These are phyloP conservation scores for Viola pubescens DNA, from an alignment of 441 rosid genomes.

Conservation along the genomic window DNA sequence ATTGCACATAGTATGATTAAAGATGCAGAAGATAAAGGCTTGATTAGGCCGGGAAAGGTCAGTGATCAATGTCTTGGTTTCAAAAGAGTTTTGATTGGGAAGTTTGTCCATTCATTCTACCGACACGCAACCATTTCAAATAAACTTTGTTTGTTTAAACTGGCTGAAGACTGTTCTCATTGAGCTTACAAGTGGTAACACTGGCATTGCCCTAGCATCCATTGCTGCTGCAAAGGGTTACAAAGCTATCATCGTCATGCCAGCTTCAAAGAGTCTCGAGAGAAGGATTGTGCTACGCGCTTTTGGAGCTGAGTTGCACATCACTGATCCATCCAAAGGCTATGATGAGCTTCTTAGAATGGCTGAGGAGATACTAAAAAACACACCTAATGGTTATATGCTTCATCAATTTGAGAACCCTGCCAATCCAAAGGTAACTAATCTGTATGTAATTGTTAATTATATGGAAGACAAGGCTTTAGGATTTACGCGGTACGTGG, in stretches of 20 bases:
- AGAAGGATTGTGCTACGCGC: neutral
- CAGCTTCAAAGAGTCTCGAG: neutral
- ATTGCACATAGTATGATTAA: constrained; percentile 64
- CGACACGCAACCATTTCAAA: neutral
- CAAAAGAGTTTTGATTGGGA: neutral
- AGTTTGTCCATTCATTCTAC: neutral
- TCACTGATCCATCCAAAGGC: neutral
- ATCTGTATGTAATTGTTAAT: neutral
- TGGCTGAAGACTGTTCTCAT: neutral
- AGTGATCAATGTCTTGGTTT: neutral
- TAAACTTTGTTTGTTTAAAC: neutral
- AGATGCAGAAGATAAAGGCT: constrained; percentile 76
- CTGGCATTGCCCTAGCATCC: neutral
- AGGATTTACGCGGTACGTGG: neutral
- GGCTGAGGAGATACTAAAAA: neutral
- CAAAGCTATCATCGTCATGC: neutral
- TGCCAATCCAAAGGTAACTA: constrained; percentile 44
- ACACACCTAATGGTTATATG: neutral
- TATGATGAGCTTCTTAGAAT: neutral
- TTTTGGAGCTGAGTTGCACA: neutral
- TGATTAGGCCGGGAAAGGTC: constrained; percentile 80
- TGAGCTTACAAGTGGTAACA: neutral
- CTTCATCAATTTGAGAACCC: neutral
- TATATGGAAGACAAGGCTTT: neutral
- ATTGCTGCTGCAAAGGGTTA: neutral